Evolutionary conservation across 139 green algal species (phyloP), one percentile per base, ranked within the genome.

Genomic region (Medakamo hakoo): DNA sequence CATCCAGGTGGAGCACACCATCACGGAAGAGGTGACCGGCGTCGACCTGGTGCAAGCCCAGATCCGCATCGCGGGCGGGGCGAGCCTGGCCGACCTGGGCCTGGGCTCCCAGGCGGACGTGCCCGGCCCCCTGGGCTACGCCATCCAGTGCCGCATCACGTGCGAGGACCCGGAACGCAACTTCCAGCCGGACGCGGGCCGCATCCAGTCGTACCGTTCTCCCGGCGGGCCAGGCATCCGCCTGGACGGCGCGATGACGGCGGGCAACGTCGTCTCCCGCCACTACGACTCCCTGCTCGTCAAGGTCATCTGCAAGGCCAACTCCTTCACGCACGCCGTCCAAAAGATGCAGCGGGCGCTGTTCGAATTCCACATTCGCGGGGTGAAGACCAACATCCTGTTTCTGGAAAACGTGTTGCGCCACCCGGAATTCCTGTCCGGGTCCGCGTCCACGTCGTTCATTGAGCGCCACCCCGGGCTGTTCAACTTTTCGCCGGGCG

Each of bases 1-100:
- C 14, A 85, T 96, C 57, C 84, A 95, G 83, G 91, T 98, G 58
- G 91, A 98, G 84, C 91, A 98, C 80, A 94, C 91, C 1, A 80
- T 95, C 27, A 97, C 92, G 1, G 92, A 98, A 81, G 89, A 95
- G 79, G 77, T 98, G 55, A 95, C 87, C 3, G 84, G 85, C n/a
- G 69, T 98, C 2, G 91, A 98, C 73, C 79, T 98, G 27, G 85
- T 95, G 57, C 81, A 92, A 73, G 75, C 78, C 3, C 92, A 98
- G 70, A 92, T 96, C 69, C 75, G 78, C 56, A 89, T 97, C 63
- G 90, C 89, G 1, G 81, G 80, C 27, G 91, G 91, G 5, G 80
- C 82, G 40, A 80, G 66, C 3, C 80, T 97, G 22, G 76, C 67
- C 1, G 78, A 90, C 4, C 69, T 94, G 52, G 87, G 87, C 57